Evolutionary conservation across 2,329 filamentous ascomycete species (phyloP), one percentile per base, ranked within the genome.

Genomic region (Aspergillus arachidicola): DNA sequence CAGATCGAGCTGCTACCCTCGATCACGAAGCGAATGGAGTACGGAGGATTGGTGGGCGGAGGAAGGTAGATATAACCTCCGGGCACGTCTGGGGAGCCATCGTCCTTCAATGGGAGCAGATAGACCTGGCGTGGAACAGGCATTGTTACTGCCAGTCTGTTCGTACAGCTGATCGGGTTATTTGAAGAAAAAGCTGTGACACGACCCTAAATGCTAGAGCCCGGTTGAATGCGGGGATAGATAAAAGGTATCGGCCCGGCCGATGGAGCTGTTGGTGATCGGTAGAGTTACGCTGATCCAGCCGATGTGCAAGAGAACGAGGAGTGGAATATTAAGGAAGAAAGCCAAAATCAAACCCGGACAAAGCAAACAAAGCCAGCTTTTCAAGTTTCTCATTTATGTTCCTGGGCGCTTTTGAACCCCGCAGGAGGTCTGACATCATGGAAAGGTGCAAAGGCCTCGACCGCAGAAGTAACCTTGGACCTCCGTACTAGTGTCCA

Each of bases 1-100:
- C 94, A 97, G 83, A 99, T 95, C 66, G 94, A 97, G 76, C 94
- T 97, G 62, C 93, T 94, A 66, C 95, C 94, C 79, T 97, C 91
- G 71, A 97, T 94, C 70, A 93, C 88, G 79, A 99, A 97, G 64
- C 94, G 90, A 62, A 97, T 83, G 59, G 86, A 86, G 73, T 98
- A 90, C 48, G 91, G 76, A 16, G 84, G 91, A n/a, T 90, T 85
- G 46, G 85, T 86, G 21, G 91, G 89, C 21, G 95, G 89, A 0
- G 93, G 91, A 50, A 99, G 84, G 78, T 97, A 97, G 73, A 98
- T 91, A 83, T 97, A 99, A 71, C 91, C 89, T 72, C 93, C 92
- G 30, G 91, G 86, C 56, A 99, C 89, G 77, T 96, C 89, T 41
- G 96, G 95, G 69, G 93, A 93, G 72, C 96, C 95, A 80, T 94